Percentiles rank a stretch among this genome's conserved stretches.
Conservation (phyloP, 257 asterid genomes). For the Nicotiana noctiflora region DNA sequence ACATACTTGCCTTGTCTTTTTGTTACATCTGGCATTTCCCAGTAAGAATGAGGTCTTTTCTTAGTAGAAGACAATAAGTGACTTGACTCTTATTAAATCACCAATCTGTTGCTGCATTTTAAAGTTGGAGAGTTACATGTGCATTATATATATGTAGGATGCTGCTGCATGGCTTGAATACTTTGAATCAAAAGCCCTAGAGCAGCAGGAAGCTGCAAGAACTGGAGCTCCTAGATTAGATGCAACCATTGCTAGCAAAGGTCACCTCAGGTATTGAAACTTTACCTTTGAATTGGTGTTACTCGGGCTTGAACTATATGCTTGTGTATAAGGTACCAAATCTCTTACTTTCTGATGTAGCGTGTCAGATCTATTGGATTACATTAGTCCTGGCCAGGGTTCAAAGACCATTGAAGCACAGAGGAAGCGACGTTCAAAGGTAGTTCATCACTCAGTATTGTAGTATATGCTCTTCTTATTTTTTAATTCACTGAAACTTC, state of each 20-base stretch:
- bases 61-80: not conserved
- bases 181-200: conserved; percentile 95
- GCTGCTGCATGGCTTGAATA: conserved; percentile 99
- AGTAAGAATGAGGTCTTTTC: not conserved
- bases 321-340: conserved; percentile 22
- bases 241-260: conserved; percentile 97
- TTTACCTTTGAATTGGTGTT: conserved; percentile 29
- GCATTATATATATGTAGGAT: conserved; percentile 54
- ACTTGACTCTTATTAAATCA: not conserved
- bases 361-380: conserved; percentile 97
- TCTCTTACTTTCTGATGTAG: conserved; percentile 47
- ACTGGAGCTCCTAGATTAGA: conserved; percentile 95
- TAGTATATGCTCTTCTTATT: not conserved
- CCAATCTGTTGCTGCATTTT: not conserved
- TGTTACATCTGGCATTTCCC: not conserved
- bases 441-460: conserved; percentile 16
- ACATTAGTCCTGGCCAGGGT: conserved; percentile 78
- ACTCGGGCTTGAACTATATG: conserved; percentile 25
- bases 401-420: conserved; percentile 66
- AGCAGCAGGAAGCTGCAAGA: conserved; percentile 98
- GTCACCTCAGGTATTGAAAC: conserved; percentile 86
- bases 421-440: conserved; percentile 86
- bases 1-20: not conserved
- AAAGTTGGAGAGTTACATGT: not conserved
- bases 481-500: not conserved